These are phyloP conservation scores for Microcos paniculata DNA, from an alignment of 345 rosid species.

Conservation along the genomic window DNA sequence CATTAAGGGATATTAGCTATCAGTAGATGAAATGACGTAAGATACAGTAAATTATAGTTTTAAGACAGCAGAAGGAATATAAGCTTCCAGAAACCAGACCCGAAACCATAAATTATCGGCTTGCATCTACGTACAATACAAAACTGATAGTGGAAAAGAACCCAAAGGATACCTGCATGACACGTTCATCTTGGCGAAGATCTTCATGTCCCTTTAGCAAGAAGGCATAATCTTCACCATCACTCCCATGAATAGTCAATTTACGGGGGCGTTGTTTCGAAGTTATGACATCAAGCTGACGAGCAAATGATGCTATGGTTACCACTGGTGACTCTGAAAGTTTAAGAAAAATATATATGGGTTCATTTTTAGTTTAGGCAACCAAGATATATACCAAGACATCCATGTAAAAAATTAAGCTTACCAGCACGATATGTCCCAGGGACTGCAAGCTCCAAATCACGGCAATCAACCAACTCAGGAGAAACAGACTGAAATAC, in stretches of 20 bases:
- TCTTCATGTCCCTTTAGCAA: conserved; percentile 98
- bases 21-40: neutral
- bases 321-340: conserved; percentile 78
- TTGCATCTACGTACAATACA: conserved; percentile 8
- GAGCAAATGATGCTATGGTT: conserved; percentile 86
- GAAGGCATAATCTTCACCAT: conserved; percentile 90
- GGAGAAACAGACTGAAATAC: conserved; percentile 88
- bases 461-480: conserved; percentile 78
- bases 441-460: conserved; percentile 97
- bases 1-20: neutral
- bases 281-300: conserved; percentile 85
- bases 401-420: neutral
- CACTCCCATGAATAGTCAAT: conserved; percentile 92
- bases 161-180: conserved; percentile 80
- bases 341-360: neutral
- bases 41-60: conserved; percentile 5
- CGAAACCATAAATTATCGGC: neutral
- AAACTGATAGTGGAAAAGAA: conserved; percentile 8
- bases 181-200: conserved; percentile 98
- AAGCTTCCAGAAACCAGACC: conserved; percentile 7
- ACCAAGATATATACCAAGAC: conserved; percentile 6
- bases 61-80: neutral
- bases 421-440: conserved; percentile 94
- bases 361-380: neutral
- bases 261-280: conserved; percentile 97